phyloP scores from a whole-genome alignment of 2,329 filamentous ascomycete species.

The Verticillium longisporum region DNA sequence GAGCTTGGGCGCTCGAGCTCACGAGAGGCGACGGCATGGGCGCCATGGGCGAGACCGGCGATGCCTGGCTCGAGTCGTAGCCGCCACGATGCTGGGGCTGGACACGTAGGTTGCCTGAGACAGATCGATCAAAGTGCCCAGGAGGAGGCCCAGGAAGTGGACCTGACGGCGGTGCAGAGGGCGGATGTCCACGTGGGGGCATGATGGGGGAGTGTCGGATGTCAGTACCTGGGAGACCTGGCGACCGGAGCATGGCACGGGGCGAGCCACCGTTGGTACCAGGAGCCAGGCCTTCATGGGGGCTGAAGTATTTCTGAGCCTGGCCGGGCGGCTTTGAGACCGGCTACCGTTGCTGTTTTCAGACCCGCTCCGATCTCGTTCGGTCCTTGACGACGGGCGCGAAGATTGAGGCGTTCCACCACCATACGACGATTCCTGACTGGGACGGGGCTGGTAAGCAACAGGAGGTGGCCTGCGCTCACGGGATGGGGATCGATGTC shows the following conservation, averaged over 20 bases:
- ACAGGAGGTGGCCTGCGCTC: constrained; percentile 39
- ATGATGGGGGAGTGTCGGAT: constrained; percentile 40
- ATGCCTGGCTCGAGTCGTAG: constrained; percentile 32
- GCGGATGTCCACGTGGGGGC: constrained; percentile 32
- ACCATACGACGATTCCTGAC: background rate
- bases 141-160: constrained; percentile 11
- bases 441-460: constrained; percentile 31
- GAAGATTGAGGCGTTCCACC: constrained; percentile 5
- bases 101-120: constrained; percentile 24
- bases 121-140: constrained; percentile 18
- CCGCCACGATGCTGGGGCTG: constrained; percentile 21
- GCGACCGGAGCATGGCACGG: constrained; percentile 30
- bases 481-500: constrained; percentile 30
- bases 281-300: constrained; percentile 11
- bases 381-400: constrained; percentile 23
- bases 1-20: constrained; percentile 24
- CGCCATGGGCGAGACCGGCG: constrained; percentile 35
- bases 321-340: constrained; percentile 26
- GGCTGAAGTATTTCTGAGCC: constrained; percentile 20
- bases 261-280: constrained; percentile 15
- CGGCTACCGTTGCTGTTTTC: constrained; percentile 42
- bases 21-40: constrained; percentile 22
- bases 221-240: constrained; percentile 41
- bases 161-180: constrained; percentile 9
- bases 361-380: constrained; percentile 48